Conservation (phyloP, 345 rosid species). For the Physaria fendleri region DNA sequence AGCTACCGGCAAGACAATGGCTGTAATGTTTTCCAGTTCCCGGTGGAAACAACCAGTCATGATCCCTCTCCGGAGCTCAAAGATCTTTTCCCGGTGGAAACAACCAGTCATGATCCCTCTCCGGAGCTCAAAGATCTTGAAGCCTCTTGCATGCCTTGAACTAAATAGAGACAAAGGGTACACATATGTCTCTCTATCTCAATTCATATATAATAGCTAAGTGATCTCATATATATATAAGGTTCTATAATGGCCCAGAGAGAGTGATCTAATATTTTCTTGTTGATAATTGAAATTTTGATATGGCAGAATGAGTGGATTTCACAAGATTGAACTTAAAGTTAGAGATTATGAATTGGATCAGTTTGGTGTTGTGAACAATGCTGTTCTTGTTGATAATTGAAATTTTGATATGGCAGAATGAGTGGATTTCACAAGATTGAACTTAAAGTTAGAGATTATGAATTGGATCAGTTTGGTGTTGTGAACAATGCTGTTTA, state of each 20-base stretch:
- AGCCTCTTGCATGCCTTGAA: constrained; percentile 34
- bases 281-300: background rate
- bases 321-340: constrained; percentile 52
- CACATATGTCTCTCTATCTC: background rate
- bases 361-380: constrained; percentile 84
- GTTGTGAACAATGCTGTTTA: no score
- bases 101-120: background rate
- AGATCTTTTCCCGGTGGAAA: no score
- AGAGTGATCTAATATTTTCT: background rate
- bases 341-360: constrained; percentile 84
- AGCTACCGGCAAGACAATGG: no score
- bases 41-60: no score
- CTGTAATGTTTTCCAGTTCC: constrained; percentile 6
- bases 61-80: no score
- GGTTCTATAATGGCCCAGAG: background rate
- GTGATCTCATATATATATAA: no score
- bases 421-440: constrained; percentile 45
- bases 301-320: constrained; percentile 42
- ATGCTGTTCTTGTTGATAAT: constrained; percentile 31
- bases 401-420: constrained; percentile 24
- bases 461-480: no score
- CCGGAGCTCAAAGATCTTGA: constrained; percentile 17
- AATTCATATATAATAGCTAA: no score
- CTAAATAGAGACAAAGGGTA: constrained; percentile 40
- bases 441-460: no score